Evolutionary conservation across 495 filamentous ascomycete species (phyloP).

Genomic region (Trichoderma erinaceum): DNA sequence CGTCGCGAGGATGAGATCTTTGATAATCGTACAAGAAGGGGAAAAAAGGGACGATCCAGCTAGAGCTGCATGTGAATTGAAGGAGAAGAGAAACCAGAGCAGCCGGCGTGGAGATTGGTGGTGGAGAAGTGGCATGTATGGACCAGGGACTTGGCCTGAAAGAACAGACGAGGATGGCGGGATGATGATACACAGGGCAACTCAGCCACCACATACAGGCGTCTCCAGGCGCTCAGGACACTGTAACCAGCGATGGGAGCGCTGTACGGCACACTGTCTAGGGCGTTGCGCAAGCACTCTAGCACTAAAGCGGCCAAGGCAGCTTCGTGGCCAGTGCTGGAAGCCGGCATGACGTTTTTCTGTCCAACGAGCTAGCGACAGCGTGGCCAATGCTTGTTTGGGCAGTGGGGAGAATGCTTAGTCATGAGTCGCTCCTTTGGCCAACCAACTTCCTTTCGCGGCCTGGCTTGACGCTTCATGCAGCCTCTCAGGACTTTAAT

Average conservation of each 20-base stretch:
- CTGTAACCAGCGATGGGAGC: background rate
- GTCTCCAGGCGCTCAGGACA: background rate
- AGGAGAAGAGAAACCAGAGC: background rate
- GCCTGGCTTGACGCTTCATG: background rate
- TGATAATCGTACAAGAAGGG: background rate
- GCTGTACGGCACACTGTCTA: background rate
- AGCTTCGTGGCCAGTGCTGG: no score
- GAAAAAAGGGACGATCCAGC: background rate
- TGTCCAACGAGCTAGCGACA: background rate
- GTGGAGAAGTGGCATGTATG: slow-evolving; percentile 13
- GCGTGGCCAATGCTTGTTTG: background rate
- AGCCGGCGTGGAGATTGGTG: slow-evolving; percentile 10
- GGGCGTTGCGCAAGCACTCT: background rate
- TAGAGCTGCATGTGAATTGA: background rate
- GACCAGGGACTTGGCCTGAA: background rate
- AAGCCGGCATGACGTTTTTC: background rate
- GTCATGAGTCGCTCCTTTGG: background rate
- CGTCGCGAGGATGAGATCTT: background rate
- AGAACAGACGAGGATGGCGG: background rate
- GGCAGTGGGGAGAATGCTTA: background rate
- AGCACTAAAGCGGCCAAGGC: no score
- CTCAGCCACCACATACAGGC: background rate
- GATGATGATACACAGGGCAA: background rate
- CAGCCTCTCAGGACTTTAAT: background rate
- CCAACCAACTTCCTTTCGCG: background rate